Conservation (phyloP, 208 protist species). For the Trichomonas vaginalis region DNA sequence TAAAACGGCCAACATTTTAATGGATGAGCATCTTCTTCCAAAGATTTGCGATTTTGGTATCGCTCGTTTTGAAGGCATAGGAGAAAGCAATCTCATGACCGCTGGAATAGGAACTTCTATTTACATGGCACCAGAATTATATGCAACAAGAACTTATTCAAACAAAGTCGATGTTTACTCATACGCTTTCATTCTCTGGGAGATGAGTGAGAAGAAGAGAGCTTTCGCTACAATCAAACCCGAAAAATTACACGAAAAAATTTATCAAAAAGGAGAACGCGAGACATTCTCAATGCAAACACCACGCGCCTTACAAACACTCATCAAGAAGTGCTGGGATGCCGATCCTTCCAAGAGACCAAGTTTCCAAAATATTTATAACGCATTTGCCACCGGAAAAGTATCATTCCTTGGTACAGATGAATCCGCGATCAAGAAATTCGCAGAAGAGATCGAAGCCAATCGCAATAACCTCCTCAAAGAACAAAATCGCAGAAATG, state of each 20-base stretch:
- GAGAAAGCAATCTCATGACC: background rate
- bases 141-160: background rate
- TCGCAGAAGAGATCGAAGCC: background rate
- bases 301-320: background rate
- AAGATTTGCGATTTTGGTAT: background rate
- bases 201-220: background rate
- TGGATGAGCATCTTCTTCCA: background rate
- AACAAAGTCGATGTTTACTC: background rate
- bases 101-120: background rate
- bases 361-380: background rate
- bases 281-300: background rate
- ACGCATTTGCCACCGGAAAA: background rate
- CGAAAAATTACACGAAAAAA: background rate
- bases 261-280: background rate
- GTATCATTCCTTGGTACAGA: background rate
- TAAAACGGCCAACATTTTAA: background rate
- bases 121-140: background rate
- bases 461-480: background rate
- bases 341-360: background rate
- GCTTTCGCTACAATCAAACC: background rate
- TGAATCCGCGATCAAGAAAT: background rate
- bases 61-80: background rate
- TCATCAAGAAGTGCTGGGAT: background rate
- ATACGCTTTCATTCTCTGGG: background rate
- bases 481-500: background rate